Evolutionary conservation across 768 basidiomycete species (phyloP).

Genomic region (Termitomyces sp.): DNA sequence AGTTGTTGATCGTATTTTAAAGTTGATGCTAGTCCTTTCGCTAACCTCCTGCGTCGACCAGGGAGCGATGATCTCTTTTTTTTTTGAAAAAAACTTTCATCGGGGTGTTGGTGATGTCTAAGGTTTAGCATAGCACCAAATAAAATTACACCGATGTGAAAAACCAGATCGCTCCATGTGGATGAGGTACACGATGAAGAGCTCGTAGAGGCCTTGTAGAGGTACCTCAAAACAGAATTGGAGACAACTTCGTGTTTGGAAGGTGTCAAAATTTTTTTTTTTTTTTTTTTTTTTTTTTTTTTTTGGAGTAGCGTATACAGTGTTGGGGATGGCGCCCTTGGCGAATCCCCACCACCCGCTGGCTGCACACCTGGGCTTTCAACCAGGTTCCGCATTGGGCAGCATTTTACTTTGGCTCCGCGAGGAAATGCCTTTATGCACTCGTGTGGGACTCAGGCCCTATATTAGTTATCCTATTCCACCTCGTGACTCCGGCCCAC

Average conservation of each 20-base stretch:
- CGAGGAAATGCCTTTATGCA: too few species aligned
- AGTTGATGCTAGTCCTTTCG: not conserved
- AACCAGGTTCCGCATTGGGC: too few species aligned
- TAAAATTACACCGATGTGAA: slow-evolving; percentile 44
- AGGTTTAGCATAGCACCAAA: slow-evolving; percentile 40
- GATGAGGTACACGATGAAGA: slow-evolving; percentile 53
- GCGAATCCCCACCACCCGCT: too few species aligned
- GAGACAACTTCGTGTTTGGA: slow-evolving; percentile 50
- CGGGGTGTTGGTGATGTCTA: slow-evolving; percentile 47
- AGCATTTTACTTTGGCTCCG: too few species aligned
- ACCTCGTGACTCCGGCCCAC: too few species aligned
- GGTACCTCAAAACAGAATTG: slow-evolving; percentile 71
- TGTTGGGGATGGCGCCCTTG: too few species aligned
- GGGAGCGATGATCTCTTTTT: slow-evolving; percentile 24
- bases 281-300: too few species aligned
- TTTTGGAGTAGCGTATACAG: too few species aligned
- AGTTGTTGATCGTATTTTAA: slow-evolving; percentile 31
- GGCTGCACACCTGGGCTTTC: too few species aligned
- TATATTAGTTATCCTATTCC: too few species aligned
- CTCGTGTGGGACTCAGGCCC: too few species aligned
- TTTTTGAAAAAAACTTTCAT: slow-evolving; percentile 74
- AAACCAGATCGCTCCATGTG: slow-evolving; percentile 66
- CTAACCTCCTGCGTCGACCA: slow-evolving; percentile 14
- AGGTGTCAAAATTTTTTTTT: slow-evolving; percentile 5
- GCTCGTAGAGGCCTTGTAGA: slow-evolving; percentile 51